phyloP scores from a whole-genome alignment of 352 stramenopile genomes.

The Chrysophaeum taylorii region DNA sequence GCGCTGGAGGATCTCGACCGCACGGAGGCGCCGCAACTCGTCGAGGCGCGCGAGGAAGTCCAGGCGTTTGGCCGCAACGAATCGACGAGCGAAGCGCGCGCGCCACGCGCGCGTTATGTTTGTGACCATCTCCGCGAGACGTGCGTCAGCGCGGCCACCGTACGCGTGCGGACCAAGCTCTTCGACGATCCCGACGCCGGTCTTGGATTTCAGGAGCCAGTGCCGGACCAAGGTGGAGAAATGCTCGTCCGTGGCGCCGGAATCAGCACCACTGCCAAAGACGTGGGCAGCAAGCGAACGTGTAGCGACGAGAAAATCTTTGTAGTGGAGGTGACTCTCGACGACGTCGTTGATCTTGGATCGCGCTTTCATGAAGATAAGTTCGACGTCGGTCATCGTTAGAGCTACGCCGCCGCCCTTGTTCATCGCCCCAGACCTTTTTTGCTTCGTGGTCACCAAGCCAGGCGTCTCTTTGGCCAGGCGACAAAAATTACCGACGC shows the following conservation, averaged over 20 bases:
- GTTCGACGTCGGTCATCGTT: conserved; percentile 9
- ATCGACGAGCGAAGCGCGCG: no score
- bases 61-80: no score
- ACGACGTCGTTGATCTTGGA: neutral
- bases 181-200: neutral
- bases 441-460: neutral
- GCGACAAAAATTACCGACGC: neutral
- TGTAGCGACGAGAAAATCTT: conserved; percentile 6
- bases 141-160: neutral
- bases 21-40: neutral
- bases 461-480: neutral
- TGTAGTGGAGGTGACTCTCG: conserved; percentile 19
- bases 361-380: conserved; percentile 10
- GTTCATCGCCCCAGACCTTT: no score
- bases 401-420: no score
- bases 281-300: neutral
- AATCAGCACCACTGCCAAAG: neutral
- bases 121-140: neutral
- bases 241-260: neutral
- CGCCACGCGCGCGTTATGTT: neutral
- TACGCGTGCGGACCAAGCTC: neutral
- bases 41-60: no score
- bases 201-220: neutral
- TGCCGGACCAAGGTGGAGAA: neutral
- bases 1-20: neutral